These are phyloP conservation scores for Lactifluus echinatus DNA, from an alignment of 768 basidiomycete species.

Conservation along the genomic window DNA sequence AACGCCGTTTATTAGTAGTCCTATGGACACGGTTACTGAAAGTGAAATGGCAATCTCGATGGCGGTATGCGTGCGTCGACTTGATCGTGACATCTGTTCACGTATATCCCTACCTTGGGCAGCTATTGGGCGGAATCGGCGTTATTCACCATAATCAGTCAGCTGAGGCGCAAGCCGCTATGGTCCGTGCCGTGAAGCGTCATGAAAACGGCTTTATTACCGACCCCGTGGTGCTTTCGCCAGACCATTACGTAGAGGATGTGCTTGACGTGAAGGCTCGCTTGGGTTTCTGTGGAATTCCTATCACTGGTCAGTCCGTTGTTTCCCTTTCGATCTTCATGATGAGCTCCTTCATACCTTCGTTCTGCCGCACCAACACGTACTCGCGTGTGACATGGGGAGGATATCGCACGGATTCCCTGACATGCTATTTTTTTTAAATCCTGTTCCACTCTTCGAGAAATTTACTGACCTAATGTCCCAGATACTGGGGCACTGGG, in stretches of 20 bases:
- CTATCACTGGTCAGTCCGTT: slow-evolving; percentile 81
- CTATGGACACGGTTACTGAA: slow-evolving; percentile 99
- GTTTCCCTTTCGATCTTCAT: slow-evolving; percentile 15
- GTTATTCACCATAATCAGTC: slow-evolving; percentile 97
- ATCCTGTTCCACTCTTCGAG: neutral
- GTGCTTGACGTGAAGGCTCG: slow-evolving; percentile 88
- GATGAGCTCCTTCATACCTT: slow-evolving; percentile 63
- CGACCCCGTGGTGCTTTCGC: slow-evolving; percentile 84
- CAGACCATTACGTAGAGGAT: slow-evolving; percentile 69
- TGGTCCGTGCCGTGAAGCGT: slow-evolving; percentile 96
- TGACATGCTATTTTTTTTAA: slow-evolving; percentile 1
- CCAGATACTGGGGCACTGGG: slow-evolving; percentile 81
- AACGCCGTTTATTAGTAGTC: slow-evolving; percentile 94
- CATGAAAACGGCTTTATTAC: slow-evolving; percentile 99
- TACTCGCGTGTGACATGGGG: slow-evolving; percentile 67
- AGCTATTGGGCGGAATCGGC: slow-evolving; percentile 93
- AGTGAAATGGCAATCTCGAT: slow-evolving; percentile 87
- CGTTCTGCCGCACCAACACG: slow-evolving; percentile 83
- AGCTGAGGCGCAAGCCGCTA: slow-evolving; percentile 79
- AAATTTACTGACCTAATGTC: slow-evolving; percentile 15
- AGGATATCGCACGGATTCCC: slow-evolving; percentile 30
- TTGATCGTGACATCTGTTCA: neutral
- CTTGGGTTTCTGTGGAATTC: slow-evolving; percentile 93
- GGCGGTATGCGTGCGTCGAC: slow-evolving; percentile 49
- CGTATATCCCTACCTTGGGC: slow-evolving; percentile 13